Conservation (phyloP, 305 asterid genomes). For the Plantago lanceolata region DNA sequence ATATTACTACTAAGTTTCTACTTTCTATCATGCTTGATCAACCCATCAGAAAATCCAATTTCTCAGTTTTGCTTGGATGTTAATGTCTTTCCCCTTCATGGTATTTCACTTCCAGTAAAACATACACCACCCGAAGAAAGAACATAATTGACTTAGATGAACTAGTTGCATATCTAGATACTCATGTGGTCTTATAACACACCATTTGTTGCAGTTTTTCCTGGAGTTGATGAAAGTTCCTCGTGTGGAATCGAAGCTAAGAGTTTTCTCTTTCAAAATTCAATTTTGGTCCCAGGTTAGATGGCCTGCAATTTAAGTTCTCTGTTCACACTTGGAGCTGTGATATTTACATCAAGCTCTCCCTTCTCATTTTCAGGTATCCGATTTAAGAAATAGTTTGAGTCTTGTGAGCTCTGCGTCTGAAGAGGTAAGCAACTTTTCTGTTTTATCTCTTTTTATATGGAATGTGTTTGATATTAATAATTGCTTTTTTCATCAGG, state of each 20-base stretch:
- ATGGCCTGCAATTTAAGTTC: conserved; percentile 8
- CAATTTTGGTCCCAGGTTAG: conserved; percentile 69
- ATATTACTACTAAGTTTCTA: background rate
- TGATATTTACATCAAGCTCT: background rate
- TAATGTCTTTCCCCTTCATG: background rate
- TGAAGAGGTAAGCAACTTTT: conserved; percentile 60
- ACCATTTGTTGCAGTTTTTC: conserved; percentile 55
- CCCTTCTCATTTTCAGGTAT: conserved; percentile 42
- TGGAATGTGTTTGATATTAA: conserved; percentile 1
- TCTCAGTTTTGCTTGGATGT: background rate
- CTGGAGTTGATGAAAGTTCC: conserved; percentile 84
- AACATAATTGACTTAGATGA: conserved; percentile 1
- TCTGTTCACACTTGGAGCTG: background rate
- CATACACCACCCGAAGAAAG: background rate
- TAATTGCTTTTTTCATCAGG: conserved; percentile 47
- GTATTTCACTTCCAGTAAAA: background rate
- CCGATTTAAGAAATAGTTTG: conserved; percentile 57
- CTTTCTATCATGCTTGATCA: background rate
- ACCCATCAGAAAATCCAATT: conserved; percentile 1
- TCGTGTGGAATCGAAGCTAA: conserved; percentile 70
- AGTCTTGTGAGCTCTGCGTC: conserved; percentile 59
- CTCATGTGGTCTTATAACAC: conserved; percentile 6
- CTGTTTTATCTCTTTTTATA: conserved; percentile 14
- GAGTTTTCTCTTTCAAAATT: conserved; percentile 70
- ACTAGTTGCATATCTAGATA: conserved; percentile 13